phyloP scores from a whole-genome alignment of 2,329 filamentous ascomycete genomes.

The Ophiocordyceps robertsii region DNA sequence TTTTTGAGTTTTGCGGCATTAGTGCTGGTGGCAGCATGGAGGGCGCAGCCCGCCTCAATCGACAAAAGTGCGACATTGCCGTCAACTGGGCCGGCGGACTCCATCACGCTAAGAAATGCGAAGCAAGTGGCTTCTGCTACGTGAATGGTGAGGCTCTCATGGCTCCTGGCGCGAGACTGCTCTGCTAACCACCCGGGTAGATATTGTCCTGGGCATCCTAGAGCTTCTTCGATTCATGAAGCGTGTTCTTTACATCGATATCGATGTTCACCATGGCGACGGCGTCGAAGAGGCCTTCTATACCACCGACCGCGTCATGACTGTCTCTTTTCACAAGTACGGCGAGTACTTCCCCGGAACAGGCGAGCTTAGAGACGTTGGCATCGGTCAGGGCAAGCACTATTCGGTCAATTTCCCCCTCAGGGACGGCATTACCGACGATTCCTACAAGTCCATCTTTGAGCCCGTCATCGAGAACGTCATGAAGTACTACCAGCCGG shows the following conservation, averaged over 20 bases:
- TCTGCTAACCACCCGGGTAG: conserved; percentile 25
- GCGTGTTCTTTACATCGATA: conserved; percentile 94
- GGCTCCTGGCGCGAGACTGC: too few relatives aligned
- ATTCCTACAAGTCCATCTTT: conserved; percentile 82
- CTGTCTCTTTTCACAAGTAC: conserved; percentile 91
- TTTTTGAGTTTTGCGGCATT: conserved; percentile 94
- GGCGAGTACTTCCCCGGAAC: conserved; percentile 93
- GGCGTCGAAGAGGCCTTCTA: conserved; percentile 91
- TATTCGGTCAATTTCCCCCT: conserved; percentile 87
- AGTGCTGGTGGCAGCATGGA: conserved; percentile 92
- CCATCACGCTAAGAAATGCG: conserved; percentile 93
- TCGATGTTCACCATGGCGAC: conserved; percentile 88
- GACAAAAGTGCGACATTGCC: conserved; percentile 87
- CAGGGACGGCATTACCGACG: conserved; percentile 82
- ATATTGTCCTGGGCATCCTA: conserved; percentile 91
- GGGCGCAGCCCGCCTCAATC: conserved; percentile 78
- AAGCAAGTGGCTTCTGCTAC: conserved; percentile 96
- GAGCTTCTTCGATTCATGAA: conserved; percentile 83
- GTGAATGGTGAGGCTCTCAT: conserved; percentile 60
- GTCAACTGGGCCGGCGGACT: conserved; percentile 97
- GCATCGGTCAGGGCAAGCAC: conserved; percentile 76
- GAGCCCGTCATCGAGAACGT: conserved; percentile 78
- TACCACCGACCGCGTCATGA: conserved; percentile 85
- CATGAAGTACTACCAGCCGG: conserved; percentile 76
- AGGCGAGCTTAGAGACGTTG: conserved; percentile 73